Base-by-base conservation (phyloP, 2,329 filamentous ascomycete genomes). In the Pleoardoris graminearum region DNA sequence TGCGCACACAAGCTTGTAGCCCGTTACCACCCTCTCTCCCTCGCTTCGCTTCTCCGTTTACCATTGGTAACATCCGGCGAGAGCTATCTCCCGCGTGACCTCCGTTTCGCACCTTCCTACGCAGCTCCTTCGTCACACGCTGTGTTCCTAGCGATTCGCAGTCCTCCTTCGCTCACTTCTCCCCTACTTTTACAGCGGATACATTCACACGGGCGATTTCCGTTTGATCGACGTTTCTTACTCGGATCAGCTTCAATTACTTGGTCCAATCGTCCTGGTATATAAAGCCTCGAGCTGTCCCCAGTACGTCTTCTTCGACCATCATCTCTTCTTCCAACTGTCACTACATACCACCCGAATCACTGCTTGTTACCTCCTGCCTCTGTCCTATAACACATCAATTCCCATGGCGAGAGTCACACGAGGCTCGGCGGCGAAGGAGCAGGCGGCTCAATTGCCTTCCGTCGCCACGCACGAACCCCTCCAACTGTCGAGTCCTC, bases 401-500 rank as follows among this genome's bases (percentile, higher is more conserved):
- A 1, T 25, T 19, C 25, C 30, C 3, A 74, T 74, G 71, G 58
- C 55, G 39, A 65, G 71, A 54, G 57, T 61, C 37, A 73, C 72
- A 1, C 60, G 69, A 44, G 62, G 67, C 39, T 65, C 67, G n/a
- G 55, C 53, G 12, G 54, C 61, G 23, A 64, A 56, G 49, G 44
- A 52, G 17, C 42, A 57, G 29, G 45, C 58, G 25, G 48, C 54
- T 35, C 51, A 54, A 25, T 36, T 50, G 33, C 22, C 57, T 3
- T 11, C 53, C 19, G 50, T 49, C 14, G 32, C 52, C 35, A 57
- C 57, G 10, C 25, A 58, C 21, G 67, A 71, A 25, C 62, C 69
- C 16, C 57, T 71, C 35, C 74, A 79, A 53, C 60, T 77, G 3
- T 77, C 76, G 27, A 79, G 76, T 55, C 73, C 75, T 46, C 73